Percentiles rank a stretch among this genome's conserved stretches.
Conservation (phyloP, 2,329 filamentous ascomycete genomes). For the Meredithiella fracta region DNA sequence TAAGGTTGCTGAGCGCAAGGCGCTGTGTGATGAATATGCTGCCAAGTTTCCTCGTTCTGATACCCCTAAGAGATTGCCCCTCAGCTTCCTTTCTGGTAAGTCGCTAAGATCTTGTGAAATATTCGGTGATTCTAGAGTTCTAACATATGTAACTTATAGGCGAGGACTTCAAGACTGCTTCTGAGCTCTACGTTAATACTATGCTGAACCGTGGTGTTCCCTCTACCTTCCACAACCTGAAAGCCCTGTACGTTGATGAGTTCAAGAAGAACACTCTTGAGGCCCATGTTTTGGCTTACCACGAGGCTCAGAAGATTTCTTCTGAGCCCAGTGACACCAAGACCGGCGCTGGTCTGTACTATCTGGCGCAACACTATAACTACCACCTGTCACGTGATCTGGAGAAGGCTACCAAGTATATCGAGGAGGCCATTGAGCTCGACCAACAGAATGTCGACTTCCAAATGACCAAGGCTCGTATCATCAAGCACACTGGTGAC, state of each 20-base stretch:
- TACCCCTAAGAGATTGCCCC: conserved; percentile 66
- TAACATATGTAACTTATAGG: conserved; percentile 27
- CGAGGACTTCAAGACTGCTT: conserved; percentile 63
- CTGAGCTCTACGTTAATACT: conserved; percentile 59
- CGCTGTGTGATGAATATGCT: conserved; percentile 61
- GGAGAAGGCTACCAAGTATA: conserved; percentile 61
- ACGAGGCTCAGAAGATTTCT: conserved; percentile 32
- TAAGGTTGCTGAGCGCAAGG: conserved; percentile 48
- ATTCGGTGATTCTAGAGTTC: conserved; percentile 14
- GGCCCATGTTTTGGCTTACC: conserved; percentile 62
- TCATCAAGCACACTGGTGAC: conserved; percentile 81
- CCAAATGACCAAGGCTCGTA: conserved; percentile 86
- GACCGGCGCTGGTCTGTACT: conserved; percentile 49
- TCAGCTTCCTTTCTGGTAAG: conserved; percentile 69
- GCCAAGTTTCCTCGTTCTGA: conserved; percentile 70
- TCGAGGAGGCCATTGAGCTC: conserved; percentile 67
- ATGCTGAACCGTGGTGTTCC: conserved; percentile 89
- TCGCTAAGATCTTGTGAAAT: not conserved
- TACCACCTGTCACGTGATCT: conserved; percentile 78
- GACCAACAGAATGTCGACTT: conserved; percentile 75
- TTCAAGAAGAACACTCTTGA: conserved; percentile 65
- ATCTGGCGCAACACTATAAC: conserved; percentile 93
- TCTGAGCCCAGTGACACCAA: conserved; percentile 41
- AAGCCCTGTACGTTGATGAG: conserved; percentile 68
- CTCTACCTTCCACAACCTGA: conserved; percentile 91